These are phyloP conservation scores for Myxozyma kluyveri DNA, from an alignment of 805 yeast species.

Conservation along the genomic window DNA sequence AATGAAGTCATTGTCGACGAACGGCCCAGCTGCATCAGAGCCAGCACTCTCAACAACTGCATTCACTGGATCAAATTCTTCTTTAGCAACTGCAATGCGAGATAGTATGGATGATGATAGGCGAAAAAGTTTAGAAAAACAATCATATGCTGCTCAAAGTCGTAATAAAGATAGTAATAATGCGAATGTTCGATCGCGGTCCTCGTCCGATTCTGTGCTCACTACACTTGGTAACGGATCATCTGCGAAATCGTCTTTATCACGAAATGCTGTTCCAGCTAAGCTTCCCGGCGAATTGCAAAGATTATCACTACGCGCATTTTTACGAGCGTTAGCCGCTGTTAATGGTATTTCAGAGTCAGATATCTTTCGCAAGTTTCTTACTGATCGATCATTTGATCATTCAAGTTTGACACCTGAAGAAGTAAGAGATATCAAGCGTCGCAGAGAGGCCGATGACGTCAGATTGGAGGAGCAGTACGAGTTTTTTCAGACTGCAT, in stretches of 20 bases:
- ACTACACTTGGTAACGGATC: not conserved
- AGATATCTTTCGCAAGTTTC: conserved; percentile 52
- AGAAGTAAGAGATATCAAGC: conserved; percentile 56
- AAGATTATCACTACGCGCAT: conserved; percentile 74
- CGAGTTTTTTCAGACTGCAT: conserved; percentile 69
- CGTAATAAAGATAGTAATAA: not conserved
- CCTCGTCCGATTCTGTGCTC: not conserved
- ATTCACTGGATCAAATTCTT: not conserved
- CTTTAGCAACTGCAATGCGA: not conserved
- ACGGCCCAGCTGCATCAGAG: conserved; percentile 7
- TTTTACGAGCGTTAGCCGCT: conserved; percentile 52
- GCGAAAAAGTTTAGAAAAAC: not conserved
- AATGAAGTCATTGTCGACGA: conserved; percentile 5
- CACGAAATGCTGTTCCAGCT: not conserved
- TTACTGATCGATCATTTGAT: conserved; percentile 44
- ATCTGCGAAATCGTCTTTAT: not conserved
- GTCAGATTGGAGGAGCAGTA: conserved; percentile 59
- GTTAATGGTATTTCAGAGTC: conserved; percentile 57
- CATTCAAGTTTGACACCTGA: conserved; percentile 38
- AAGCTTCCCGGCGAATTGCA: conserved; percentile 58
- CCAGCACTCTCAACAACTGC: conserved; percentile 13
- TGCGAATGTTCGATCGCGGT: not conserved
- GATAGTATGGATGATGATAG: not conserved
- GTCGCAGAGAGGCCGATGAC: conserved; percentile 62
- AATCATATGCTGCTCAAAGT: not conserved